Conservation (phyloP, 371 early-diverging fungal species). For the Conidiobolus coronatus region DNA sequence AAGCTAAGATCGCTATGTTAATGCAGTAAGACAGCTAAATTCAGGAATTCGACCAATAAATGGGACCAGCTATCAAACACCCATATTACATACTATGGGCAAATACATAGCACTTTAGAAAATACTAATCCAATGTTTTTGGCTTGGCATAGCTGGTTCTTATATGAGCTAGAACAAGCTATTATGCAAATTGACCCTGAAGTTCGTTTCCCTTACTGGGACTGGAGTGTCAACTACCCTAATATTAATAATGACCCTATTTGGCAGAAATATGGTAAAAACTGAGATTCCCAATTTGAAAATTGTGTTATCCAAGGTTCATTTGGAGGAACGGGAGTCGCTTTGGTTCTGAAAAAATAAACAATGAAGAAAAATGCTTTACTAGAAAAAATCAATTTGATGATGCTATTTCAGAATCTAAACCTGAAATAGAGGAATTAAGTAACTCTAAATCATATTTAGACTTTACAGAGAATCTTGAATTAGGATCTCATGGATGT, state of each 20-base stretch:
- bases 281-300: background rate
- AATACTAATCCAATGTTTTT: slow-evolving; percentile 11
- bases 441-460: background rate
- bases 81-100: background rate
- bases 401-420: background rate
- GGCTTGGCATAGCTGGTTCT: slow-evolving; percentile 17
- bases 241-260: background rate
- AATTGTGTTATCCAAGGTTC: background rate
- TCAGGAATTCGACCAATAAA: background rate
- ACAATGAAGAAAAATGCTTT: background rate
- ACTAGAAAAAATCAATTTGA: background rate
- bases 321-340: background rate
- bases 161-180: slow-evolving; percentile 11
- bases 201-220: slow-evolving; percentile 28
- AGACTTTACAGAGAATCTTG: slow-evolving; percentile 8
- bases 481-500: slow-evolving; percentile 18
- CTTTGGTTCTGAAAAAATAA: background rate
- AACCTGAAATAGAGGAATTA: no score
- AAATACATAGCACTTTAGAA: slow-evolving; percentile 1
- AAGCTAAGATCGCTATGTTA: background rate
- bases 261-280: background rate
- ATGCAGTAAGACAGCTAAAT: background rate
- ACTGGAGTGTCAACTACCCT: slow-evolving; percentile 13
- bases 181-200: slow-evolving; percentile 12
- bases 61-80: background rate